Evolutionary conservation across 1,284 basidiomycete genomes (phyloP), one percentile per base, ranked within the genome.

Genomic region (Trametes sp.): DNA sequence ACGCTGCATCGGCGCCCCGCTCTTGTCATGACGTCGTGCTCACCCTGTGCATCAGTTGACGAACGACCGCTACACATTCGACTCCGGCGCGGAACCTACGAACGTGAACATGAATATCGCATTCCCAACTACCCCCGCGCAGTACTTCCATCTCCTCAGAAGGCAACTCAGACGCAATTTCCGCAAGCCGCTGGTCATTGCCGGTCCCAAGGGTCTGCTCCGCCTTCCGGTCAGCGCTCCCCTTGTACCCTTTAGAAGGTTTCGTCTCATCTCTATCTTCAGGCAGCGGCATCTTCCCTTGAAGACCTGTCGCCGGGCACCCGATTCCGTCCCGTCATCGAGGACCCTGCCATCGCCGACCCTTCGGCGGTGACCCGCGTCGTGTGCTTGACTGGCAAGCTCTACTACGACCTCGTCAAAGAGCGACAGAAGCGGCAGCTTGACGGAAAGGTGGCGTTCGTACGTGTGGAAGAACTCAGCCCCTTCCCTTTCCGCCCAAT

Each of bases 81-180:
- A 59, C 78, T 72, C 84, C 33, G 72, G 76, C 33, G 69, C 75
- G 2, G 77, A 76, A 63, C 76, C 68, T 38, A 68, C 73, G 3
- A 88, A 90, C 67, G 78, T 87, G 68, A 96, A 96, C 73, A 89
- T 96, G 81, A 89, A 92, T 56, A 84, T 96, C 46, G 86, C 86
- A 10, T 95, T 90, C 77, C 93, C 94, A 0, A 96, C 94, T 0
- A 95, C 94, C 0, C 88, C 95, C 0, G 91, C 92, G 1, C 93
- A 96, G 65, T 93, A 95, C 72, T 96, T 96, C 86, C 94, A 96
- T 75, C 80, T 96, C 0, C 81, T 97, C 26, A 81, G 95, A 51
- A 82, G 94, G 46, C 95, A 96, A 74, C 85, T 96, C 75, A 81
- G 84, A 71, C 82, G 94, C 41, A 94, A 95, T 69, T 96, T 89